These are phyloP conservation scores for Candida glaebosa DNA, from an alignment of 805 yeast genomes.

Conservation along the genomic window DNA sequence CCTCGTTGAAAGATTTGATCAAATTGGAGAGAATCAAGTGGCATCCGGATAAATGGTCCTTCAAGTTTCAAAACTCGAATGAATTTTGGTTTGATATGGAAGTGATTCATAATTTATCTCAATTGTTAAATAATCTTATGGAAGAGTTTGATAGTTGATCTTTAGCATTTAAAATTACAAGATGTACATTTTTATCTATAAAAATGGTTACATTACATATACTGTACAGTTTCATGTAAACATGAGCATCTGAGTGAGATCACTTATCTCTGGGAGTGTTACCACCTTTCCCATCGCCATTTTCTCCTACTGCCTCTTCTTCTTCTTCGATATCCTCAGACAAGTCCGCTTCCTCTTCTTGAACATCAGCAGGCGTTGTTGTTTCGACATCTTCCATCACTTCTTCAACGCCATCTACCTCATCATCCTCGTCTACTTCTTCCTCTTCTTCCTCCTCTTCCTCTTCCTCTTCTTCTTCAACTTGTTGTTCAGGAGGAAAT, in stretches of 20 bases:
- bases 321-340: constrained; percentile 21
- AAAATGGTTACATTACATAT: too few relatives aligned
- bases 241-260: too few relatives aligned
- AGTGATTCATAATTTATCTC: constrained; percentile 27
- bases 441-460: constrained; percentile 56
- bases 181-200: too few relatives aligned
- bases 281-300: constrained; percentile 8
- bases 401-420: constrained; percentile 42
- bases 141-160: constrained; percentile 9
- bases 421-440: constrained; percentile 54
- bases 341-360: constrained; percentile 27
- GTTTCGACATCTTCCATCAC: constrained; percentile 39
- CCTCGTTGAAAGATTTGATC: constrained; percentile 18
- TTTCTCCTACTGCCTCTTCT: constrained; percentile 11
- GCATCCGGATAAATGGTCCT: constrained; percentile 68
- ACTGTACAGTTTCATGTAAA: too few relatives aligned
- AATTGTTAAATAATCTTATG: constrained; percentile 27
- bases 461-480: constrained; percentile 59
- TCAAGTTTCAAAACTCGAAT: constrained; percentile 15
- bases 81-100: constrained; percentile 19
- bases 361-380: constrained; percentile 37
- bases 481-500: constrained; percentile 75
- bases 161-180: constrained; percentile 3
- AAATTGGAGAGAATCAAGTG: constrained; percentile 57
- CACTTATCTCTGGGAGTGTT: constrained; percentile 11